phyloP scores from a whole-genome alignment of 1,284 basidiomycete genomes.

The Trichosporon ovoides region DNA sequence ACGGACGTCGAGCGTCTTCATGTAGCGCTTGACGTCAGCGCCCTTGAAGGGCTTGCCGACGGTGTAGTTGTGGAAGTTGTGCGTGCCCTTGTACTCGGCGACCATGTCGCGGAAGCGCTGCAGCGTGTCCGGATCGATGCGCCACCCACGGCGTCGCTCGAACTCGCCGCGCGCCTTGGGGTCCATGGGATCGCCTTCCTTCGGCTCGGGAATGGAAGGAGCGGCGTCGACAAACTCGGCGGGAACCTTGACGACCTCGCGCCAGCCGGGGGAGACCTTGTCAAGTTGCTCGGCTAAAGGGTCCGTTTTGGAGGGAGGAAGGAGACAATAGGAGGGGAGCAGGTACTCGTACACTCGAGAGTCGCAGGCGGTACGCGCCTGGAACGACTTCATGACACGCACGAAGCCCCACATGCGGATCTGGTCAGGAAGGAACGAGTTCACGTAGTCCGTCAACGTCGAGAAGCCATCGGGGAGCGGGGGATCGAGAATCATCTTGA shows the following conservation, averaged over 20 bases:
- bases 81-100: conserved; percentile 63
- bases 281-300: conserved; percentile 57
- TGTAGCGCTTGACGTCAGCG: conserved; percentile 70
- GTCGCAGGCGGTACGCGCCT: conserved; percentile 81
- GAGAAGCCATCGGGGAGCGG: conserved; percentile 60
- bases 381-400: conserved; percentile 86
- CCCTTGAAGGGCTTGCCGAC: conserved; percentile 80
- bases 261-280: conserved; percentile 40
- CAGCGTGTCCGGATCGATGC: conserved; percentile 57
- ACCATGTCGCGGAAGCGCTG: conserved; percentile 58
- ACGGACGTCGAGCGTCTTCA: conserved; percentile 75
- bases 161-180: conserved; percentile 38
- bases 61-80: conserved; percentile 97
- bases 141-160: conserved; percentile 56
- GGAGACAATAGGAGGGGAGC: conserved; percentile 87
- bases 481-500: conserved; percentile 78
- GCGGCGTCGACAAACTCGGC: conserved; percentile 45
- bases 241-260: conserved; percentile 31
- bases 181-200: conserved; percentile 32
- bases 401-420: conserved; percentile 91
- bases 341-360: conserved; percentile 96
- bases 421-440: conserved; percentile 77
- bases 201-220: conserved; percentile 42
- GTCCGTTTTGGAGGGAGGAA: conserved; percentile 79
- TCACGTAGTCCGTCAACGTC: conserved; percentile 66